Conservation (phyloP, 306 rosid genomes). For the Corylus americana region DNA sequence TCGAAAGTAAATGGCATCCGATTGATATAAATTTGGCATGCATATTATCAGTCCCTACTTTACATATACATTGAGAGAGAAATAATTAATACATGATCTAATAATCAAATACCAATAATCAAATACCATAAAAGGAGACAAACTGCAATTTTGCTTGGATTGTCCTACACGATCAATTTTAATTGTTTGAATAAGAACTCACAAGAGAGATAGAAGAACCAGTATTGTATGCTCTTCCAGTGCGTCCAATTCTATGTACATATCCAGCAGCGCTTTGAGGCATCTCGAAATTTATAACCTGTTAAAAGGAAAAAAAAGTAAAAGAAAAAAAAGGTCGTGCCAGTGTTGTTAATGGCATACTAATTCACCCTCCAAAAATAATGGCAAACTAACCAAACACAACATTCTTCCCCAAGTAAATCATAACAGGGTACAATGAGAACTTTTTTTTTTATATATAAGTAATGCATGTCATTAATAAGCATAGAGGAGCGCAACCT, state of each 20-base stretch:
- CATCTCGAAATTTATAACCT: constrained; percentile 95
- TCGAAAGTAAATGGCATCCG: no score
- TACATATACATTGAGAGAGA: not conserved
- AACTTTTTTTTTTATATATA: not conserved
- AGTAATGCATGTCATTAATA: no score
- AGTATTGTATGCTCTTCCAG: constrained; percentile 89
- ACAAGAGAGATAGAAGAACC: constrained; percentile 93
- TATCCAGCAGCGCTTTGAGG: constrained; percentile 76
- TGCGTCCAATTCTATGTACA: constrained; percentile 92
- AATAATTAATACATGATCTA: not conserved
- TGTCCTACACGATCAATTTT: not conserved
- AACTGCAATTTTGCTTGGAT: not conserved
- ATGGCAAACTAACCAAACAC: not conserved
- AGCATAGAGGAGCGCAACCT: no score
- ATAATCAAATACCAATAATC: no score
- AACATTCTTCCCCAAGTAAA: not conserved
- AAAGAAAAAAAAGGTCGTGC: not conserved
- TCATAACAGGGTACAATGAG: not conserved
- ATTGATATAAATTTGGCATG: no score
- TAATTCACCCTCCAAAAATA: not conserved
- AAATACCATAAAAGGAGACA: not conserved
- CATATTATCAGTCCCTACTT: not conserved
- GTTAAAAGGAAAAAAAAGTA: constrained; percentile 22
- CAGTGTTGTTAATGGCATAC: not conserved
- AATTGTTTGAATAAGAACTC: constrained; percentile 36